Conservation (phyloP, 345 rosid genomes). For the Linum tenue region DNA sequence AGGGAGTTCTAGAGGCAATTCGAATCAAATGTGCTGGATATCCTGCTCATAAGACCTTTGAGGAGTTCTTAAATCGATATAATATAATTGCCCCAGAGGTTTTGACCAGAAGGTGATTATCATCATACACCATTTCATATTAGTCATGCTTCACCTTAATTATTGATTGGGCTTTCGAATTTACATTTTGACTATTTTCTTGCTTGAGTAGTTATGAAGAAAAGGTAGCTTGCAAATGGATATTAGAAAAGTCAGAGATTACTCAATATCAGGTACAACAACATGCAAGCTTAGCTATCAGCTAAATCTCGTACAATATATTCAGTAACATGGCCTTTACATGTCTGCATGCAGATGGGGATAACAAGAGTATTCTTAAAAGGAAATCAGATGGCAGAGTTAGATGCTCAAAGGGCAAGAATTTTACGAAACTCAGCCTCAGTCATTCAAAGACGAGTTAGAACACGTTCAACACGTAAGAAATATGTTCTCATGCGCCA, state of each 20-base stretch:
- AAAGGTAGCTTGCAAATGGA: constrained; percentile 62
- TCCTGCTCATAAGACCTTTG: constrained; percentile 62
- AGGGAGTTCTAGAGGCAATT: constrained; percentile 98
- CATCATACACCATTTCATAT: neutral
- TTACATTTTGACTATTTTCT: constrained; percentile 13
- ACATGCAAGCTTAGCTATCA: neutral
- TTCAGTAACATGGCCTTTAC: too few relatives aligned
- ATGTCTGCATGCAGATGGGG: constrained; percentile 49
- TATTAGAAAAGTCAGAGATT: constrained; percentile 56
- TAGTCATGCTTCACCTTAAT: too few relatives aligned
- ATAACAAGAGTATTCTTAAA: constrained; percentile 60
- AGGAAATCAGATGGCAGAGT: constrained; percentile 73
- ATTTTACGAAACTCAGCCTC: constrained; percentile 46
- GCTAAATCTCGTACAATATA: too few relatives aligned
- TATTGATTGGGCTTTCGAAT: neutral
- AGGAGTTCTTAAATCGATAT: constrained; percentile 58
- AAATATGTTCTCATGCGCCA: constrained; percentile 31
- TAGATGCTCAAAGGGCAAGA: constrained; percentile 60
- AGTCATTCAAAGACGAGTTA: constrained; percentile 49
- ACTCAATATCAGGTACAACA: constrained; percentile 59
- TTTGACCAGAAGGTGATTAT: constrained; percentile 46
- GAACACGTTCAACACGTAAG: constrained; percentile 36
- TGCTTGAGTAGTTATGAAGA: constrained; percentile 52
- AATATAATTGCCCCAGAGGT: constrained; percentile 58
- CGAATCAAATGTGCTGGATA: constrained; percentile 82